phyloP scores from a whole-genome alignment of 495 filamentous ascomycete genomes.

The Aspergillus conjunctus region DNA sequence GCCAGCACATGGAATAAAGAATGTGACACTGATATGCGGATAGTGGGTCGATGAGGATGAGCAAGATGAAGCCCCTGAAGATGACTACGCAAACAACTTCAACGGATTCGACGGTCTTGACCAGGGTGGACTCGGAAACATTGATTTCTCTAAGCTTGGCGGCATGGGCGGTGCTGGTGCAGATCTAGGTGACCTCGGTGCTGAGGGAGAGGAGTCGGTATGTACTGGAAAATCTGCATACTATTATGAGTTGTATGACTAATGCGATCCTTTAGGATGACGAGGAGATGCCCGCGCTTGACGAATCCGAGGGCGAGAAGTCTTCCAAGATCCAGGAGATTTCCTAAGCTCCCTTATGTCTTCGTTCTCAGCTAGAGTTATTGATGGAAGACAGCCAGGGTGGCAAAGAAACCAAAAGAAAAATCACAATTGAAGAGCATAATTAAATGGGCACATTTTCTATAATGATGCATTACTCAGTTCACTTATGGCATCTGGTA shows the following conservation, averaged over 20 bases:
- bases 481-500: slow-evolving; percentile 8
- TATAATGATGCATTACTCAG: slow-evolving; percentile 4
- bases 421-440: slow-evolving; percentile 13
- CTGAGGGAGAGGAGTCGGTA: slow-evolving; percentile 62
- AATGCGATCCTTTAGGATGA: slow-evolving; percentile 47
- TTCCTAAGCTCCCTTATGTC: slow-evolving; percentile 38
- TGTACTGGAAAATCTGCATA: slow-evolving; percentile 26
- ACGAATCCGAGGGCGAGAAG: slow-evolving; percentile 49
- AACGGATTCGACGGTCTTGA: slow-evolving; percentile 64
- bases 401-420: not conserved
- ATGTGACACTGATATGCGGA: slow-evolving; percentile 25
- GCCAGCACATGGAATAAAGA: not conserved
- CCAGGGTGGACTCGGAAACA: slow-evolving; percentile 54
- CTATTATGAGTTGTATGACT: slow-evolving; percentile 44
- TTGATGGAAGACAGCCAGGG: not conserved
- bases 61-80: slow-evolving; percentile 84
- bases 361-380: slow-evolving; percentile 10
- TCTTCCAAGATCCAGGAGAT: slow-evolving; percentile 61
- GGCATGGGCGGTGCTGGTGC: slow-evolving; percentile 44
- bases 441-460: slow-evolving; percentile 12
- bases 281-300: slow-evolving; percentile 65
- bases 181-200: slow-evolving; percentile 51
- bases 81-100: slow-evolving; percentile 72
- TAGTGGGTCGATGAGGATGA: slow-evolving; percentile 99
- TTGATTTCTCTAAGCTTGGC: slow-evolving; percentile 91